These are phyloP conservation scores for Porcisia deanei DNA, from an alignment of 208 protist genomes.

Conservation along the genomic window DNA sequence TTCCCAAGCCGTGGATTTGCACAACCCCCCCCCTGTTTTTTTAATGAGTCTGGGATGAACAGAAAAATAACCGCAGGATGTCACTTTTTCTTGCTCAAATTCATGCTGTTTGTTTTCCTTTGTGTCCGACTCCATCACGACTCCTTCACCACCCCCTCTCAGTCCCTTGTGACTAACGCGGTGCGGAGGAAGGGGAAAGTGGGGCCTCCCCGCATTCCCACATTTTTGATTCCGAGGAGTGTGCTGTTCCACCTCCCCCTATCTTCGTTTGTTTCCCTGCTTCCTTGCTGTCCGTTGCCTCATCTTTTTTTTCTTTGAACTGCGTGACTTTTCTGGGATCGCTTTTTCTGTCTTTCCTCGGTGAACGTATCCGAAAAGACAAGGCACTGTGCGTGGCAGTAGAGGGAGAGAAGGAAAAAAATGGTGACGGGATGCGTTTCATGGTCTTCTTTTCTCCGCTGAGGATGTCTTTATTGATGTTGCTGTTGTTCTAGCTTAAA, in stretches of 20 bases:
- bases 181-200: background rate
- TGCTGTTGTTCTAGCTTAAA: background rate
- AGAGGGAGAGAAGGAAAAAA: background rate
- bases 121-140: background rate
- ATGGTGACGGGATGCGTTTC: background rate
- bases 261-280: background rate
- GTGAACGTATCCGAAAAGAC: background rate
- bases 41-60: background rate
- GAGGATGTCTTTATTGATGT: background rate
- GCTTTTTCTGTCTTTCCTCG: background rate
- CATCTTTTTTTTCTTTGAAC: background rate
- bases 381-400: background rate
- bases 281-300: background rate
- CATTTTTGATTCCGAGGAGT: background rate
- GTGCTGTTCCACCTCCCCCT: background rate
- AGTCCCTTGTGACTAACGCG: background rate
- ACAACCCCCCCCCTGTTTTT: too few species aligned
- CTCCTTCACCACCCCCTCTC: background rate
- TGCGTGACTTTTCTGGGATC: background rate
- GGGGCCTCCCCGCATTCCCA: background rate
- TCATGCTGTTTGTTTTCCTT: background rate
- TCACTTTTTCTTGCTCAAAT: background rate
- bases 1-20: too few species aligned
- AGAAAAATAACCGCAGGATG: background rate
- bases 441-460: background rate